Evolutionary conservation across 192 early-diverging fungal species (phyloP).

Genomic region (Entomortierella beljakovae): DNA sequence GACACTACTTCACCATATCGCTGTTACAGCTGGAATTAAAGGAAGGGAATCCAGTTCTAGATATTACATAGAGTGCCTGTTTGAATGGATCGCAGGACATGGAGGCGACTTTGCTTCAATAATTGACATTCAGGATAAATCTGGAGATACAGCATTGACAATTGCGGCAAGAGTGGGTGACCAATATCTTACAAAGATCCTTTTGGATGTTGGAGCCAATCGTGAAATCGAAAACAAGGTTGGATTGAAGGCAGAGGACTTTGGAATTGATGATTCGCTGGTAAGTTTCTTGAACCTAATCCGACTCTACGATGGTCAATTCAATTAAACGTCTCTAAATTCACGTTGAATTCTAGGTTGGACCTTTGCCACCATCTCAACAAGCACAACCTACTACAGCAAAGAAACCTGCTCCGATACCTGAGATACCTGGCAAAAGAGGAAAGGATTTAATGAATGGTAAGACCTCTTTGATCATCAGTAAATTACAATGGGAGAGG

Average conservation of each 20-base stretch:
- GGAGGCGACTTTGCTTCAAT: slow-evolving; percentile 60
- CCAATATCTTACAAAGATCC: slow-evolving; percentile 71
- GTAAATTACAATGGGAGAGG: too few relatives aligned
- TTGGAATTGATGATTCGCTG: slow-evolving; percentile 58
- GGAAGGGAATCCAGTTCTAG: slow-evolving; percentile 73
- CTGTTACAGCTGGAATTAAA: slow-evolving; percentile 74
- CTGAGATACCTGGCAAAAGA: slow-evolving; percentile 19
- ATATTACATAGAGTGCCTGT: slow-evolving; percentile 91
- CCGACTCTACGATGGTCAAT: background rate
- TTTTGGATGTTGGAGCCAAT: slow-evolving; percentile 87
- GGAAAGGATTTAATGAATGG: slow-evolving; percentile 53
- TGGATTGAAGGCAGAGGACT: slow-evolving; percentile 83
- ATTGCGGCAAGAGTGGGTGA: slow-evolving; percentile 87
- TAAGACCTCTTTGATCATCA: too few relatives aligned
- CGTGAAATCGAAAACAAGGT: slow-evolving; percentile 76
- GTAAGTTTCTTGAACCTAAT: background rate
- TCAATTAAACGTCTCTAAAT: background rate
- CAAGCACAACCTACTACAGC: slow-evolving; percentile 2
- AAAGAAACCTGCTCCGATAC: slow-evolving; percentile 6
- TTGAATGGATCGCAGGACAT: slow-evolving; percentile 71
- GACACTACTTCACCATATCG: slow-evolving; percentile 94
- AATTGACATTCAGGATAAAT: slow-evolving; percentile 73
- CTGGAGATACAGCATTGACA: slow-evolving; percentile 90
- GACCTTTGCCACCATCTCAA: background rate
- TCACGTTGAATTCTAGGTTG: background rate